These are phyloP conservation scores for Epichloe uncinata DNA, from an alignment of 2,329 filamentous ascomycete species.

Conservation along the genomic window DNA sequence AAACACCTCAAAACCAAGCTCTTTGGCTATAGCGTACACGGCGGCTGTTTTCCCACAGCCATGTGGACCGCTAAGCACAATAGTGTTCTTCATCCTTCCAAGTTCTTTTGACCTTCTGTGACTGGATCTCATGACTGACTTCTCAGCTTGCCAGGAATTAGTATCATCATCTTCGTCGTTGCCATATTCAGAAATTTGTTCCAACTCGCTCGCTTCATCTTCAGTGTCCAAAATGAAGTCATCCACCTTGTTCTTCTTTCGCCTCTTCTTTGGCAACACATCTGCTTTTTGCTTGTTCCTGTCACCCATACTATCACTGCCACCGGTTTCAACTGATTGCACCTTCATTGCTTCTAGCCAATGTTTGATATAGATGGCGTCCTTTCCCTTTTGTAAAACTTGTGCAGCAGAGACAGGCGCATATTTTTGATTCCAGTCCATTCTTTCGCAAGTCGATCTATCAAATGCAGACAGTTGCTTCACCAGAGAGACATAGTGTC, in stretches of 20 bases:
- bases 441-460: constrained; percentile 56
- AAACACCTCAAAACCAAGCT: constrained; percentile 86
- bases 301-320: constrained; percentile 18
- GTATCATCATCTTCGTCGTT: constrained; percentile 40
- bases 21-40: constrained; percentile 81
- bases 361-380: constrained; percentile 57
- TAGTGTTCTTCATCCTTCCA: constrained; percentile 51
- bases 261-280: constrained; percentile 40
- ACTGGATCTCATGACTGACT: constrained; percentile 39
- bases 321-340: constrained; percentile 56
- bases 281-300: constrained; percentile 18
- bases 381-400: constrained; percentile 61
- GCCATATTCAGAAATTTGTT: constrained; percentile 52
- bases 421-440: constrained; percentile 76
- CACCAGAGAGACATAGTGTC: constrained; percentile 46
- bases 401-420: constrained; percentile 54
- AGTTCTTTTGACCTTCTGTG: constrained; percentile 27
- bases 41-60: constrained; percentile 91
- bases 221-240: constrained; percentile 70
- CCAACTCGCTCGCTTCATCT: constrained; percentile 57
- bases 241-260: constrained; percentile 61
- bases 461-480: constrained; percentile 67
- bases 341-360: constrained; percentile 73
- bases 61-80: constrained; percentile 79
- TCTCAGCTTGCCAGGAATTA: constrained; percentile 26